Evolutionary conservation across 176 grass and related monocot genomes (phyloP), one percentile per base, ranked within the genome.

Genomic region (Bolboschoenus planiculmis): DNA sequence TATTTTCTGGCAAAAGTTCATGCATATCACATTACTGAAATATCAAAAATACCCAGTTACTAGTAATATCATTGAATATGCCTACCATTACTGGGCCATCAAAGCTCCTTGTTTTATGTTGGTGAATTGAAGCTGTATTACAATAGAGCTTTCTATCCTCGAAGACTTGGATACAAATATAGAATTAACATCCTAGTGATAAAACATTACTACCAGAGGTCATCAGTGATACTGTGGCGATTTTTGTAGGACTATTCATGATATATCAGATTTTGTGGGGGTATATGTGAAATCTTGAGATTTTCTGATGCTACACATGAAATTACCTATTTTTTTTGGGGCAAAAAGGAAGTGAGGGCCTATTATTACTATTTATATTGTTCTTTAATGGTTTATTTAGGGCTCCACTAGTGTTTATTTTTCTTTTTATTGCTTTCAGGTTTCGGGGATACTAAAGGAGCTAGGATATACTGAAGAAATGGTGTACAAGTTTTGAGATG

Each of bases 401-500:
- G 46, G 7, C 46, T 56, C 56, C 26, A 21, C 7, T 62, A 46
- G 5, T 31, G 1, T 34, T 86, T 53, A 10, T 10, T 27, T 72
- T n/a, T 53, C 60, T 54, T 65, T 57, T 4, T 76, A 35, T 50
- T 10, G 31, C 70, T 80, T 82, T 43, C 88, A 98, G 95, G 54
- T 98, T 56, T 62, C 88, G 3, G 95, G 95, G 43, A 8, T 98
- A 86, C 90, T 98, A 48, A 98, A 93, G 84, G 90, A 98, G 47
- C 10, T 95, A 39, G 92, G 92, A 84, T 98, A 98, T 86, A 90
- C 90, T 0, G 74, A 84, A 43, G 87, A 91, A 0, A 98, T 95
- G 95, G 92, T 98, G 50, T 98, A 95, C 89, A 98, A 95, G 83
- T 95, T 98, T 83, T 98, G 87, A 98, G 88, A 81, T 56, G 26